A percentile compares a stretch with the other conserved stretches of the same genome.
These are phyloP conservation scores for Colletotrichum sp. DNA, from an alignment of 2,329 filamentous ascomycete genomes.

Conservation along the genomic window DNA sequence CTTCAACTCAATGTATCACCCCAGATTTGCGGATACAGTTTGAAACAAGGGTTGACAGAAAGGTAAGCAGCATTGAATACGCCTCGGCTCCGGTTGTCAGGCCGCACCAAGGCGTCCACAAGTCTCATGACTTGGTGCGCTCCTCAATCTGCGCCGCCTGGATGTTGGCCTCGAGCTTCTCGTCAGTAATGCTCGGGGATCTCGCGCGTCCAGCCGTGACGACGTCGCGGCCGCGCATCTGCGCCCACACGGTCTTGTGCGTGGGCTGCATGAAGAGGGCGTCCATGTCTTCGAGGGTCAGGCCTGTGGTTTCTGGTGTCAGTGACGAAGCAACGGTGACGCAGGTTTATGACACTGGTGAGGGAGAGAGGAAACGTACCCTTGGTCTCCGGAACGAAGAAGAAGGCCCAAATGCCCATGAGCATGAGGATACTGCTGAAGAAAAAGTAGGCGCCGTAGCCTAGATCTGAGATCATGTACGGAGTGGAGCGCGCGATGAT, in stretches of 20 bases:
- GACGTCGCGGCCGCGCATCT: constrained; percentile 20
- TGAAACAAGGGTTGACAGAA: background rate
- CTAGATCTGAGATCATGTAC: constrained; percentile 44
- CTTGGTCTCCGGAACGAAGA: constrained; percentile 59
- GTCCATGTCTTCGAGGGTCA: constrained; percentile 55
- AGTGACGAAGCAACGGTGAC: background rate
- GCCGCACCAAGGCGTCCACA: background rate
- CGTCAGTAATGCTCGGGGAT: constrained; percentile 9
- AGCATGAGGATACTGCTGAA: constrained; percentile 52
- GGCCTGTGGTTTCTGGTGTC: constrained; percentile 21
- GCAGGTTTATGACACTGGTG: too few relatives aligned
- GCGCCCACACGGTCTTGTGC: constrained; percentile 35
- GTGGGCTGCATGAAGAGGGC: constrained; percentile 32
- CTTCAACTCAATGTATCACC: background rate
- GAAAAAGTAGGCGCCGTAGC: constrained; percentile 59
- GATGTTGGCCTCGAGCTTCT: constrained; percentile 19
- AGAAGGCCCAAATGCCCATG: constrained; percentile 51
- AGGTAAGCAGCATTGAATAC: background rate
- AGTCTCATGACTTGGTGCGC: constrained; percentile 6
- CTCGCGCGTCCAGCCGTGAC: background rate
- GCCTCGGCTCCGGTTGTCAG: background rate
- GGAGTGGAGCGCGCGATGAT: constrained; percentile 43
- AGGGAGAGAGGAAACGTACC: constrained; percentile 27
- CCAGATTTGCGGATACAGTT: background rate
- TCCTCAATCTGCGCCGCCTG: constrained; percentile 13